Base-by-base conservation (phyloP, 257 asterid genomes). In the Nicotiana attenuata region DNA sequence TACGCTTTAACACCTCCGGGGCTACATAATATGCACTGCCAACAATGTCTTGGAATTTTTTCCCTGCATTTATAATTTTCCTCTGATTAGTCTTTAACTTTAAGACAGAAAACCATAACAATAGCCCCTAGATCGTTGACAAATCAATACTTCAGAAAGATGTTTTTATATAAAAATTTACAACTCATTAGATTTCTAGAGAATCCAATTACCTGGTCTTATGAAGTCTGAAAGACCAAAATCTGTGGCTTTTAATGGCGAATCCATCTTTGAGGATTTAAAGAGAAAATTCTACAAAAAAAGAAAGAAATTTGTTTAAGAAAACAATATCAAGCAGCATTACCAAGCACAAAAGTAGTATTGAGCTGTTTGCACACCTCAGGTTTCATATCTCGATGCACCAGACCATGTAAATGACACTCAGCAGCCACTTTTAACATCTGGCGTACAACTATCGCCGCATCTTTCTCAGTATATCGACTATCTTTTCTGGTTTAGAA, bases 11-110 rank as follows among this genome's bases (percentile, higher is more conserved):
- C 78, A 96, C 99, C 92, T 96, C 99, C 0, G 99, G 99, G 82
- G 99, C 99, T 35, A 96, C 99, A 86, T 96, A 96, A 86, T 96
- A 94, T 63, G 99, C 99, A 91, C 99, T 96, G 19, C 99, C 99
- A 83, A 96, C 99, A 77, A 96, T 96, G 86, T 96, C 99, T 83
- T 88, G 93, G 85, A 96, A 96, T 84, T 85, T 93, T 87, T 83
- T 96, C 85, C 99, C 99, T 96, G 89, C 76, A 81, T 71, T 29
- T 16, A 45, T 50, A 38, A 47, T 9, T 11, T 47, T 50, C 61
- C 29, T 16, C 11, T 29, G 33, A 65, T 53, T 28, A 65, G 55
- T 5, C 28, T 3, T 26, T 65, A 52, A 65, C 33, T 80, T 57
- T 38, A 78, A 17, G 9, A 29, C 16, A 78, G 59, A 59, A 78